phyloP scores from a whole-genome alignment of 2,329 filamentous ascomycete genomes.

The Mollisia scopiformis region DNA sequence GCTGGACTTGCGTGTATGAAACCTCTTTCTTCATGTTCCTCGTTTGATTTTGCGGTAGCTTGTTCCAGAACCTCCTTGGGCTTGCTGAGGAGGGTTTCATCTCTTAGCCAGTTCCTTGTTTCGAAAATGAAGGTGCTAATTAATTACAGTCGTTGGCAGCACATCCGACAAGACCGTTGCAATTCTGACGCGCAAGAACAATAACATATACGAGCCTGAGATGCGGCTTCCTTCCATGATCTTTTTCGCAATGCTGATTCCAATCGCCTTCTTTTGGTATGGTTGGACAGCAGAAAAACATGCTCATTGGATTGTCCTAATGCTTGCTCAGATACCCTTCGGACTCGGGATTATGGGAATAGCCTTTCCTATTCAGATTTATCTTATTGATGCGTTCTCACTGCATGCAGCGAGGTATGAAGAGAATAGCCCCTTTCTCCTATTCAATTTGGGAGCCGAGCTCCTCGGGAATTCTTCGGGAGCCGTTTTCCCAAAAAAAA shows the following conservation, averaged over 20 bases:
- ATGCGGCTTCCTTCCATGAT: conserved; percentile 46
- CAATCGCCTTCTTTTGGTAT: conserved; percentile 51
- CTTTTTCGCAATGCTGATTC: conserved; percentile 44
- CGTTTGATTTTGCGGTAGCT: conserved; percentile 43
- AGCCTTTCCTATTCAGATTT: conserved; percentile 46
- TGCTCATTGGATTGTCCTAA: conserved; percentile 46
- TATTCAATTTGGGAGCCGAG: too few species aligned
- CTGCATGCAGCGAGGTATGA: conserved; percentile 39
- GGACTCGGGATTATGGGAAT: conserved; percentile 47
- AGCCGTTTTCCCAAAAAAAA: too few species aligned
- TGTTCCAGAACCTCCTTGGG: too few species aligned
- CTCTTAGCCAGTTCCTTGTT: too few species aligned
- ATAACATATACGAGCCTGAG: conserved; percentile 39
- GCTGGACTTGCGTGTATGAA: too few species aligned
- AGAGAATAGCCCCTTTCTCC: too few species aligned
- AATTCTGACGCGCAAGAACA: conserved; percentile 45
- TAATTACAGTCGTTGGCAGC: too few species aligned
- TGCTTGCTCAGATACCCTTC: conserved; percentile 44
- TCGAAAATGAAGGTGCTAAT: too few species aligned
- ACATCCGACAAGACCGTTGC: conserved; percentile 48
- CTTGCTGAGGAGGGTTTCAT: too few species aligned
- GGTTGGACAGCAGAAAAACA: conserved; percentile 46
- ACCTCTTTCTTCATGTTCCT: too few species aligned
- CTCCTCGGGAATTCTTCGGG: too few species aligned
- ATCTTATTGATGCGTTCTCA: conserved; percentile 48